These are phyloP conservation scores for Porpolomopsis calyptriformis DNA, from an alignment of 768 basidiomycete genomes.

Conservation along the genomic window DNA sequence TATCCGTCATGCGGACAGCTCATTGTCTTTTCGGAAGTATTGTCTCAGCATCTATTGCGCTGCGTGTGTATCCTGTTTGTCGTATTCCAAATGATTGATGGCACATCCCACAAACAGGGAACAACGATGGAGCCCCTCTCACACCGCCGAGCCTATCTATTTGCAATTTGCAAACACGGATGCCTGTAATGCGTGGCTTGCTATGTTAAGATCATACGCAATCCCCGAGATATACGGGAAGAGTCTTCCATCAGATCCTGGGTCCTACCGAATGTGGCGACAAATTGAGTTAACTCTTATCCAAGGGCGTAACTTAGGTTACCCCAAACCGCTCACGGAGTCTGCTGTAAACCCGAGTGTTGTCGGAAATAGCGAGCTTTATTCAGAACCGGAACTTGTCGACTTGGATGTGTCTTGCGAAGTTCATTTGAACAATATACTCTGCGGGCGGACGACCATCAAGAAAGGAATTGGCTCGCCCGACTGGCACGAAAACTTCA, in stretches of 20 bases:
- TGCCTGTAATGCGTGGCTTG: slow-evolving; percentile 62
- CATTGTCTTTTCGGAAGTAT: slow-evolving; percentile 66
- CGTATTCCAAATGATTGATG: slow-evolving; percentile 3
- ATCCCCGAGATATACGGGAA: slow-evolving; percentile 69
- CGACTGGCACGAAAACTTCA: slow-evolving; percentile 78
- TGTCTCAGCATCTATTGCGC: slow-evolving; percentile 62
- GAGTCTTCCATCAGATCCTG: slow-evolving; percentile 47
- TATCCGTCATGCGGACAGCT: slow-evolving; percentile 64
- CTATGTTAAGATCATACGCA: slow-evolving; percentile 72
- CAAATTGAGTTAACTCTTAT: slow-evolving; percentile 65
- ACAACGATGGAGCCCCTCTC: slow-evolving; percentile 47
- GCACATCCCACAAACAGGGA: slow-evolving; percentile 28
- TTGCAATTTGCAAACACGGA: slow-evolving; percentile 60
- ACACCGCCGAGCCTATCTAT: slow-evolving; percentile 56
- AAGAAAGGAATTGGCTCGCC: slow-evolving; percentile 56
- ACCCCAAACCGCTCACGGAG: slow-evolving; percentile 11
- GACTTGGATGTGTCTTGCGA: slow-evolving; percentile 74
- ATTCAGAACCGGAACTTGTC: slow-evolving; percentile 36
- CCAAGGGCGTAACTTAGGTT: slow-evolving; percentile 66
- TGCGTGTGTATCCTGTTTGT: slow-evolving; percentile 29
- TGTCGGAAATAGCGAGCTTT: slow-evolving; percentile 22
- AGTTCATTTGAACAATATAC: slow-evolving; percentile 54
- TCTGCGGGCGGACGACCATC: slow-evolving; percentile 66
- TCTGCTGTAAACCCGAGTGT: slow-evolving; percentile 16
- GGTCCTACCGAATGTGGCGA: slow-evolving; percentile 82